These are phyloP conservation scores for Candida railenensis DNA, from an alignment of 805 yeast genomes.

Conservation along the genomic window DNA sequence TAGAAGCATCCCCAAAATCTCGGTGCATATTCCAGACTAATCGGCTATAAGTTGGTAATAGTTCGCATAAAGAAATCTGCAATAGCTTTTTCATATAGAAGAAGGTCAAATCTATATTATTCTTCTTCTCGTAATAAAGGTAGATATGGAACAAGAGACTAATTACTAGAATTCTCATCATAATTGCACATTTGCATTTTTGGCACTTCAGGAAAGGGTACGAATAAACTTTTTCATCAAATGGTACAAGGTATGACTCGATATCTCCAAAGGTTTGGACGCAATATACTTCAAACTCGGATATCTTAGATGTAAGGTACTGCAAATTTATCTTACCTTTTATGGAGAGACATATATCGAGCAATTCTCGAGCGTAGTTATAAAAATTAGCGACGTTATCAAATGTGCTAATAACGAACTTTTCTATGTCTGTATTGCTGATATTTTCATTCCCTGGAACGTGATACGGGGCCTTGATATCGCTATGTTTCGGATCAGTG, in stretches of 20 bases:
- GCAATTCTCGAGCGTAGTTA: conserved; percentile 24
- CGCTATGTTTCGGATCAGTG: conserved; percentile 27
- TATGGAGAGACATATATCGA: conserved; percentile 20
- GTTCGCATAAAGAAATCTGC: conserved; percentile 23
- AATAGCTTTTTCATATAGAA: conserved; percentile 31
- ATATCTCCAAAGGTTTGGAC: conserved; percentile 5
- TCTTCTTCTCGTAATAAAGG: conserved; percentile 36
- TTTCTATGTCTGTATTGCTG: conserved; percentile 35
- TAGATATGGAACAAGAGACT: conserved; percentile 34
- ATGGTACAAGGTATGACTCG: conserved; percentile 11
- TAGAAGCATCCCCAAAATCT: conserved; percentile 44
- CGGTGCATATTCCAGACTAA: conserved; percentile 27
- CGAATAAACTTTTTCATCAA: conserved; percentile 12
- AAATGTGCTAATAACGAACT: conserved; percentile 29
- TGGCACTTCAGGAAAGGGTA: conserved; percentile 21
- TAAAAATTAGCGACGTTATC: conserved; percentile 28
- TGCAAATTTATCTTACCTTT: conserved; percentile 15
- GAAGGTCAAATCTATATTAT: conserved; percentile 27
- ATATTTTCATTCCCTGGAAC: conserved; percentile 36
- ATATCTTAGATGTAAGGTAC: conserved; percentile 23
- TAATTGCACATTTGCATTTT: conserved; percentile 27
- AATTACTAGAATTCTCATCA: conserved; percentile 24
- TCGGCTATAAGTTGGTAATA: conserved; percentile 29
- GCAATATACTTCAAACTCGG: conserved; percentile 22
- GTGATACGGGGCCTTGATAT: conserved; percentile 28